Conservation (phyloP, 2,329 filamentous ascomycete species). For the Tolypocladium paradoxum region DNA sequence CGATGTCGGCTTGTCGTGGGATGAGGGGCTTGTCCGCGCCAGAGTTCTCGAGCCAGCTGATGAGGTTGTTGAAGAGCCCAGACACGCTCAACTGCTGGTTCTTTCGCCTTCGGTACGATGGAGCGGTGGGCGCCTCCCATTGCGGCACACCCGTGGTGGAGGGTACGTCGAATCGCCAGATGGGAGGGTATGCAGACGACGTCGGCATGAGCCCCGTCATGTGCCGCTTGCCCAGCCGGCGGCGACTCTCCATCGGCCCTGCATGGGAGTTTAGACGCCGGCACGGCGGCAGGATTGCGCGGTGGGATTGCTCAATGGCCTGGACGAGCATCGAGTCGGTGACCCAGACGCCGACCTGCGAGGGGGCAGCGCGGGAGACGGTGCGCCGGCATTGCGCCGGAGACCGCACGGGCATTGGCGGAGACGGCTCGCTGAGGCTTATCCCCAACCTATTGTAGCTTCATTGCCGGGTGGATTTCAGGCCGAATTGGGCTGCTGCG, state of each 20-base stretch:
- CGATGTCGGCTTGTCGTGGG: conserved; percentile 2
- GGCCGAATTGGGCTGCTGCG: background rate
- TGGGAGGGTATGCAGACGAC: conserved; percentile 23
- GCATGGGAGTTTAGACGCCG: conserved; percentile 32
- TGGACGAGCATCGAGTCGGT: conserved; percentile 20
- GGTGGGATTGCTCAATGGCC: conserved; percentile 20
- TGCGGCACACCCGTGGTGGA: conserved; percentile 36
- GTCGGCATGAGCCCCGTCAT: conserved; percentile 40
- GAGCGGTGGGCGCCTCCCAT: conserved; percentile 37
- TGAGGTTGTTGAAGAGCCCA: conserved; percentile 14
- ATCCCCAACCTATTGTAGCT: background rate
- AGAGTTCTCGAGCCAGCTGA: conserved; percentile 16
- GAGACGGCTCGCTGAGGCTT: background rate
- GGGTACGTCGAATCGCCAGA: conserved; percentile 36
- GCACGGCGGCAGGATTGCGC: conserved; percentile 7
- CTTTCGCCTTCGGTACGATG: conserved; percentile 15
- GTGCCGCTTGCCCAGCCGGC: conserved; percentile 39
- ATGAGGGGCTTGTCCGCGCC: conserved; percentile 12
- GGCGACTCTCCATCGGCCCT: conserved; percentile 44
- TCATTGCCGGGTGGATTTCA: background rate
- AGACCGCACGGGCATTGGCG: conserved; percentile 20
- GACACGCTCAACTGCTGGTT: conserved; percentile 8
- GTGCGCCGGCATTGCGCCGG: conserved; percentile 15
- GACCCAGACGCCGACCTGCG: conserved; percentile 18
- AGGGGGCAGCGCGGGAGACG: conserved; percentile 7